These are phyloP conservation scores for Candida railenensis DNA, from an alignment of 805 yeast species.

Conservation along the genomic window DNA sequence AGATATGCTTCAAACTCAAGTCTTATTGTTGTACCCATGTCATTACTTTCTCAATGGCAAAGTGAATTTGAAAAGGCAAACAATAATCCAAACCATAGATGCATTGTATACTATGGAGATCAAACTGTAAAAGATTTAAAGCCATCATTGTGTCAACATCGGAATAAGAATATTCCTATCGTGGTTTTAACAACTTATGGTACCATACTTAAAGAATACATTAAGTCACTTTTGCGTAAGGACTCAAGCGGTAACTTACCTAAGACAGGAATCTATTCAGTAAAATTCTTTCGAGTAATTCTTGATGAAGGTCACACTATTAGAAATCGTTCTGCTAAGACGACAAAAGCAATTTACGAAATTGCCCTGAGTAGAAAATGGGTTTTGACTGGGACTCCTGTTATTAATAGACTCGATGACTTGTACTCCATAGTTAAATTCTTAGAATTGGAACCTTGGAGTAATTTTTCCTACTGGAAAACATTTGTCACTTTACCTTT, in stretches of 20 bases:
- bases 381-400: slow-evolving; percentile 93
- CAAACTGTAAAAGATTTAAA: slow-evolving; percentile 52
- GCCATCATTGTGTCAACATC: slow-evolving; percentile 36
- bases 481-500: slow-evolving; percentile 82
- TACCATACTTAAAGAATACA: slow-evolving; percentile 75
- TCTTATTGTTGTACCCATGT: slow-evolving; percentile 84
- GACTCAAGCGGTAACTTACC: slow-evolving; percentile 19
- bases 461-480: slow-evolving; percentile 81
- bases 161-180: slow-evolving; percentile 50
- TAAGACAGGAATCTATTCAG: slow-evolving; percentile 61
- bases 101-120: slow-evolving; percentile 76
- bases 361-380: slow-evolving; percentile 68
- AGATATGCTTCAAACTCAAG: slow-evolving; percentile 72
- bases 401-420: slow-evolving; percentile 85
- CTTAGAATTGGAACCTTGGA: slow-evolving; percentile 86
- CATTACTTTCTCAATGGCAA: slow-evolving; percentile 89
- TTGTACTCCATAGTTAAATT: slow-evolving; percentile 74
- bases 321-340: slow-evolving; percentile 72
- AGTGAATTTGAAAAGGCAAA: slow-evolving; percentile 67
- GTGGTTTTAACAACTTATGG: slow-evolving; percentile 87
- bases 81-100: slow-evolving; percentile 38
- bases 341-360: slow-evolving; percentile 74
- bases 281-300: slow-evolving; percentile 72
- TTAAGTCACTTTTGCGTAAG: slow-evolving; percentile 27
- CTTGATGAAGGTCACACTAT: slow-evolving; percentile 92